Percentiles rank a stretch among this genome's conserved stretches.
These are phyloP conservation scores for Saccharomyces hybrid DNA, from an alignment of 1,139 yeast species.

Conservation along the genomic window DNA sequence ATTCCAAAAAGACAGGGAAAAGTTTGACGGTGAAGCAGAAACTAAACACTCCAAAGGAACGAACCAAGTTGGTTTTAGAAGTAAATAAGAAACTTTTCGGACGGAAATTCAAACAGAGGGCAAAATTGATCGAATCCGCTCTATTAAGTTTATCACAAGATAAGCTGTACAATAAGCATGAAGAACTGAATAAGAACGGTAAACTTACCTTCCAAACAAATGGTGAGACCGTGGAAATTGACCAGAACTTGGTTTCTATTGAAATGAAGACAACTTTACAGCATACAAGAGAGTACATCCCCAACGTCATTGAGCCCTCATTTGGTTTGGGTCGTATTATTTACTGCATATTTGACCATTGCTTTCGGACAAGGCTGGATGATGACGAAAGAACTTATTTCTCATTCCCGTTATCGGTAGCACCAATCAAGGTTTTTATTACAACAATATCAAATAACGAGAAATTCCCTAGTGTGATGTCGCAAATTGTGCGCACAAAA, in stretches of 20 bases:
- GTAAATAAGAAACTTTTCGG: constrained; percentile 94
- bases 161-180: constrained; percentile 69
- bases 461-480: constrained; percentile 69
- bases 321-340: constrained; percentile 98
- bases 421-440: constrained; percentile 93
- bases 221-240: constrained; percentile 46
- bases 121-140: constrained; percentile 83
- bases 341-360: constrained; percentile 88
- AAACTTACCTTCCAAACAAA: constrained; percentile 60
- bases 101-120: constrained; percentile 94
- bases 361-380: constrained; percentile 90
- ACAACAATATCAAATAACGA: constrained; percentile 88
- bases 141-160: constrained; percentile 70
- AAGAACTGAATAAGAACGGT: constrained; percentile 55
- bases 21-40: constrained; percentile 90
- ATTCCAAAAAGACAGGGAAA: constrained; percentile 89
- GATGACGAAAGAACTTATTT: constrained; percentile 85
- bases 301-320: constrained; percentile 97
- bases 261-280: constrained; percentile 74
- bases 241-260: constrained; percentile 61
- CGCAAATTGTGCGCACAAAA: constrained; percentile 61
- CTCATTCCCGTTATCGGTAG: constrained; percentile 91
- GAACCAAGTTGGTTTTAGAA: constrained; percentile 75
- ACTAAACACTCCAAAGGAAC: constrained; percentile 72
- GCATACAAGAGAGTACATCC: constrained; percentile 90